phyloP scores from a whole-genome alignment of 495 filamentous ascomycete genomes.

The Xanthoparmelia taractica region DNA sequence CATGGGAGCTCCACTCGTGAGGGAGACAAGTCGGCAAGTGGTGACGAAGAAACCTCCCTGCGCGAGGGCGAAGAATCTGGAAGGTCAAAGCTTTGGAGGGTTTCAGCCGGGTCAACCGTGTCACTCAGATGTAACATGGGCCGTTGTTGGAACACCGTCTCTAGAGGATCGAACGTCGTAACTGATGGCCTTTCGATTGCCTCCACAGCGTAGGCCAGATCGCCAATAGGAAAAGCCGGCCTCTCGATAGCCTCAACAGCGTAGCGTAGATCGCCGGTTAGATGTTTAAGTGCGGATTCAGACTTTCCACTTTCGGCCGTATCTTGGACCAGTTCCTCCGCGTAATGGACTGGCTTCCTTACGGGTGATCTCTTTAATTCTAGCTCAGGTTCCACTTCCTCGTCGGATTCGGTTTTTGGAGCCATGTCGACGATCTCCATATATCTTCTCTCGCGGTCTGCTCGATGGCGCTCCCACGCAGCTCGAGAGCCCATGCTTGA shows the following conservation, averaged over 20 bases:
- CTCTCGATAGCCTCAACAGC: conserved; percentile 20
- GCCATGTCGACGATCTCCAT: background rate
- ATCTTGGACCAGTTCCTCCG: background rate
- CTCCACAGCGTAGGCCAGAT: conserved; percentile 1
- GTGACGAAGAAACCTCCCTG: background rate
- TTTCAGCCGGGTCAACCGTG: background rate
- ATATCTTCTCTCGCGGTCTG: conserved; percentile 17
- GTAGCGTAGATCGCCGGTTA: conserved; percentile 4
- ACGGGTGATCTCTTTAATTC: conserved; percentile 12
- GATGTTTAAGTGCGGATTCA: background rate
- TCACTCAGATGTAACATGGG: background rate
- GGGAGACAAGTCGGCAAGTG: background rate
- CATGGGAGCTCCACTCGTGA: background rate
- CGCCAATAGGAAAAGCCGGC: background rate
- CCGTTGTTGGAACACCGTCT: background rate
- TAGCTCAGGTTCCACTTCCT: conserved; percentile 4
- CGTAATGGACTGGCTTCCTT: background rate
- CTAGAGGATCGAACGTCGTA: background rate
- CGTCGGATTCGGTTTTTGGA: conserved; percentile 14
- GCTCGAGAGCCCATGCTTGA: conserved; percentile 16
- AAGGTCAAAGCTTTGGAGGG: background rate
- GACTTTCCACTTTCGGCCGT: background rate
- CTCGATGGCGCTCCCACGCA: conserved; percentile 3
- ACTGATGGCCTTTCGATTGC: conserved; percentile 3
- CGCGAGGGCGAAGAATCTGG: background rate